Evolutionary conservation across 441 rosid species (phyloP).

Genomic region (Euphorbia schlechtendalii): DNA sequence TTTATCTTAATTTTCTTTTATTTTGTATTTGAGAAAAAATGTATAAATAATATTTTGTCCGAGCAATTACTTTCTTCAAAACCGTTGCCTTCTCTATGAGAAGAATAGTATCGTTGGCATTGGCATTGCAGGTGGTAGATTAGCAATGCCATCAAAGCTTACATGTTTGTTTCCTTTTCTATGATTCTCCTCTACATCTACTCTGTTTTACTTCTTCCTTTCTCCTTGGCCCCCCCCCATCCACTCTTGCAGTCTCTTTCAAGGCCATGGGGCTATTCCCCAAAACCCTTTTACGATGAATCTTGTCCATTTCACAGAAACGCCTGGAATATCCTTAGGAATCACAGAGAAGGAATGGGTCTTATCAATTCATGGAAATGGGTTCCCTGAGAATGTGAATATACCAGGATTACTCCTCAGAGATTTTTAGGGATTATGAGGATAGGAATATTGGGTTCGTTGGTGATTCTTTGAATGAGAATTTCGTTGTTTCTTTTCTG

Average conservation of each 20-base stretch:
- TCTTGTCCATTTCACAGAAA: conserved; percentile 89
- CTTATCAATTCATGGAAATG: conserved; percentile 83
- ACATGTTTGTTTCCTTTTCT: conserved; percentile 46
- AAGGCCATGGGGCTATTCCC: conserved; percentile 55
- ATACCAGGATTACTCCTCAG: conserved; percentile 52
- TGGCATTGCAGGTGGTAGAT: conserved; percentile 15
- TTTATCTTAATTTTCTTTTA: no score
- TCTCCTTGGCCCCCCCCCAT: conserved; percentile 16
- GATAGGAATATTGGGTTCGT: conserved; percentile 71
- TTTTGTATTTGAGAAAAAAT: no score
- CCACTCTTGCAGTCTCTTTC: conserved; percentile 57
- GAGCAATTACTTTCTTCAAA: no score
- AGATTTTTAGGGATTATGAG: conserved; percentile 57
- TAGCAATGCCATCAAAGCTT: conserved; percentile 51
- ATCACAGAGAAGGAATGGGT: conserved; percentile 59
- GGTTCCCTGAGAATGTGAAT: conserved; percentile 58
- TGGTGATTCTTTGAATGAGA: conserved; percentile 95
- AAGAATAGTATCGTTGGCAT: no score
- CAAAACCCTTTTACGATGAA: conserved; percentile 52
- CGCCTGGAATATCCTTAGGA: conserved; percentile 83
- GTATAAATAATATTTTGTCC: no score
- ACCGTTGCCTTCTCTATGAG: no score
- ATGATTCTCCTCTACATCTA: conserved; percentile 36
- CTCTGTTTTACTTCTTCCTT: conserved; percentile 26
- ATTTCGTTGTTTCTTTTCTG: conserved; percentile 67